These are phyloP conservation scores for Aspergillus unguis DNA, from an alignment of 2,329 filamentous ascomycete species.

Conservation along the genomic window DNA sequence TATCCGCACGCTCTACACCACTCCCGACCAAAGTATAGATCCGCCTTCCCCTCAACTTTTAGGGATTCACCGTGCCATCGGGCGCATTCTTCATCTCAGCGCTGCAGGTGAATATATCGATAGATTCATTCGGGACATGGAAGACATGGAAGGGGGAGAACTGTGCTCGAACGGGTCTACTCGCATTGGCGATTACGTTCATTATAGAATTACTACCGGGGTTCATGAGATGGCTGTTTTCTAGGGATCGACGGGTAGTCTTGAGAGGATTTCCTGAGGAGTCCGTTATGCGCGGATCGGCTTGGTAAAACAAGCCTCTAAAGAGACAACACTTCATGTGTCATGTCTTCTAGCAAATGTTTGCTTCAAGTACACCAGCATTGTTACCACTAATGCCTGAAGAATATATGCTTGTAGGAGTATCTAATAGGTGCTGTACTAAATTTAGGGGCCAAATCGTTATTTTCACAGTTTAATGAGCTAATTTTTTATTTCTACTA, in stretches of 20 bases:
- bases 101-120: constrained; percentile 22
- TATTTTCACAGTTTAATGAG: too few species aligned
- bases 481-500: too few species aligned
- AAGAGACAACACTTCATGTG: too few species aligned
- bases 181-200: constrained; percentile 10
- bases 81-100: constrained; percentile 22
- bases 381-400: too few species aligned
- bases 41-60: constrained; percentile 27
- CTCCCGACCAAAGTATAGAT: constrained; percentile 26
- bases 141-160: constrained; percentile 8
- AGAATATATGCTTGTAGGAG: too few species aligned
- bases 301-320: too few species aligned
- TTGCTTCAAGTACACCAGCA: too few species aligned
- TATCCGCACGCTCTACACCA: constrained; percentile 8
- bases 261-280: too few species aligned
- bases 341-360: too few species aligned
- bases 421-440: too few species aligned
- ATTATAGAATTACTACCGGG: constrained; percentile 1
- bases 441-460: too few species aligned
- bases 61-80: constrained; percentile 24
- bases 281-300: too few species aligned
- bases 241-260: neutral
- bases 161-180: constrained; percentile 1
- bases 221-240: neutral
- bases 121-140: constrained; percentile 19